Evolutionary conservation across 2,329 filamentous ascomycete genomes (phyloP).

Genomic region (Ophiostoma triangulosporum): DNA sequence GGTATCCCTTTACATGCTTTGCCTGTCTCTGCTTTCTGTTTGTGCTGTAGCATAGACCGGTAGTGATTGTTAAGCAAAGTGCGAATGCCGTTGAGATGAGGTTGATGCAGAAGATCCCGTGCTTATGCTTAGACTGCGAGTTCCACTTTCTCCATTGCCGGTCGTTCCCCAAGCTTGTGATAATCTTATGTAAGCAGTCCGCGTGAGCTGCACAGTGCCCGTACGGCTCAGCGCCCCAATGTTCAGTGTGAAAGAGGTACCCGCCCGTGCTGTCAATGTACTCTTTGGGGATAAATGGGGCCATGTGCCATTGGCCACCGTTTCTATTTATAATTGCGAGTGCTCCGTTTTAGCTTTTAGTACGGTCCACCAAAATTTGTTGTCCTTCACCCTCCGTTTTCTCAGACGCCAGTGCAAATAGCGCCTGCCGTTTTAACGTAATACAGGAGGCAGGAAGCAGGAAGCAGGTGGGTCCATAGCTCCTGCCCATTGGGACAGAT

Average conservation of each 20-base stretch:
- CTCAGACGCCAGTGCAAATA: neutral
- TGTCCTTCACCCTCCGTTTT: constrained; percentile 4
- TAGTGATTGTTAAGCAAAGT: no score
- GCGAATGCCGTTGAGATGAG: neutral
- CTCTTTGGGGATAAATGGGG: neutral
- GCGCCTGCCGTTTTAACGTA: neutral
- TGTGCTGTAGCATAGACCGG: neutral
- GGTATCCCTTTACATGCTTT: neutral
- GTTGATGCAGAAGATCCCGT: no score
- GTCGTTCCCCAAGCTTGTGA: neutral
- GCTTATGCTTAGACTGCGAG: neutral
- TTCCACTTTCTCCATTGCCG: neutral
- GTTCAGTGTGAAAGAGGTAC: neutral
- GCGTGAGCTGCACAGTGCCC: neutral
- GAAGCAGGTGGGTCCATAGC: neutral
- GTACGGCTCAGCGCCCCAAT: neutral
- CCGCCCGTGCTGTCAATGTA: no score
- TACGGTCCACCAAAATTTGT: constrained; percentile 8
- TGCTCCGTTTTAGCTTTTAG: neutral
- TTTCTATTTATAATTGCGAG: neutral
- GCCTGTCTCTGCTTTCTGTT: neutral
- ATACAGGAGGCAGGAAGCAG: neutral
- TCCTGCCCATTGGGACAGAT: constrained; percentile 8
- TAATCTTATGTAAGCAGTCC: neutral
- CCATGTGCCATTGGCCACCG: neutral